Evolutionary conservation across 345 rosid species (phyloP).

Genomic region (Excoecaria agallocha): DNA sequence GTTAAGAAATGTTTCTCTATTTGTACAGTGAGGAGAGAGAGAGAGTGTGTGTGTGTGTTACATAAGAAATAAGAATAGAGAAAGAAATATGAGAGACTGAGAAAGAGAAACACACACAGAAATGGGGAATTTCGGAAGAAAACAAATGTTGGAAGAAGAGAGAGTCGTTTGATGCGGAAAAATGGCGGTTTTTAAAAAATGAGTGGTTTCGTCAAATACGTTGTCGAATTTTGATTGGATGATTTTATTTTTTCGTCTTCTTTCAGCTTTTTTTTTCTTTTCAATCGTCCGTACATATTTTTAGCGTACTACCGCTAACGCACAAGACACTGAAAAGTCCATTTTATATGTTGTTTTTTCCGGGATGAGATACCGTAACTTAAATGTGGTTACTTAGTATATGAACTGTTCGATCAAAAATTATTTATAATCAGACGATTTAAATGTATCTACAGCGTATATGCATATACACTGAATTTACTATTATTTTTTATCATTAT

Average conservation of each 20-base stretch:
- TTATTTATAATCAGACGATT: too few relatives aligned
- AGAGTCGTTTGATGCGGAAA: constrained; percentile 15
- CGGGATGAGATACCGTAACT: neutral
- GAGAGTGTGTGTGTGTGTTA: neutral
- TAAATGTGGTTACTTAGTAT: too few relatives aligned
- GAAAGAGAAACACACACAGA: constrained; percentile 1
- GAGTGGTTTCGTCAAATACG: constrained; percentile 35
- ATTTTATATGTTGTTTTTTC: neutral
- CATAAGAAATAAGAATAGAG: constrained; percentile 2
- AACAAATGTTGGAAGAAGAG: neutral
- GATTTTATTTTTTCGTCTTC: neutral
- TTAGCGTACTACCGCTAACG: neutral
- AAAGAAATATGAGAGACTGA: neutral
- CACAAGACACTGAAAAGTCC: neutral
- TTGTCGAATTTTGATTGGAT: constrained; percentile 41
- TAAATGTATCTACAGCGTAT: too few relatives aligned
- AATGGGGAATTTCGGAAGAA: constrained; percentile 8
- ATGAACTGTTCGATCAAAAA: too few relatives aligned
- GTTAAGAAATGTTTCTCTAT: neutral
- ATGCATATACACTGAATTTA: too few relatives aligned
- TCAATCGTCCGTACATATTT: neutral
- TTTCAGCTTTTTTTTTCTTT: too few relatives aligned
- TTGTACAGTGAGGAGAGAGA: neutral
- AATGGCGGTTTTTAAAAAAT: constrained; percentile 14
- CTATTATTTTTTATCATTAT: too few relatives aligned